Base-by-base conservation (phyloP, 2,329 filamentous ascomycete species). In the Huntiella bhutanensis region DNA sequence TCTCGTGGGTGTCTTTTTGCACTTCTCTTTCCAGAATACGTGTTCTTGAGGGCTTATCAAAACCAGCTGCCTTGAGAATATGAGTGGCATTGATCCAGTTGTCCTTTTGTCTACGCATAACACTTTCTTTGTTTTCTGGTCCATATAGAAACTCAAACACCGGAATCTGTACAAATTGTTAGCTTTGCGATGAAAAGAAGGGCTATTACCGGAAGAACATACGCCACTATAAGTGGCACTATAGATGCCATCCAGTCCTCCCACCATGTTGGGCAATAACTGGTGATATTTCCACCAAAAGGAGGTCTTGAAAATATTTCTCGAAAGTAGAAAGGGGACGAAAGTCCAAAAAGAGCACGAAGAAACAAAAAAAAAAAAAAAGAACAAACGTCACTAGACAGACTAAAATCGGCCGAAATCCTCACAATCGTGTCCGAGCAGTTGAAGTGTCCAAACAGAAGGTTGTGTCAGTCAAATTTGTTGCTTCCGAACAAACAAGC, bases 11-110 rank as follows among this genome's bases (percentile, higher is more conserved):
- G 38, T 92, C 88, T 61, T 94, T 95, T 58, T 98, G 91, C 5
- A 98, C 88, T 58, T 98, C 91, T 53, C 91, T 76, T 64, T 98
- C 91, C 4, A 98, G 72, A 48, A 98, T 96, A 52, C 91, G 76
- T 36, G 91, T 98, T 59, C 91, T 73, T 10, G 88, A 85, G 2
- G 91, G 91, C 63, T 98, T 98, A 63, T 98, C 91, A 58, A 94
- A 94, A 47, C 88, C 88, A 52, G 91, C 91, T 36, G 92, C 85
- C 59, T 98, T 98, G 42, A 98, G 68, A 50, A 98, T 96, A 59
- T 98, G 91, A 46, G 91, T 98, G n/a, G 91, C 91, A 68, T 98
- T 98, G 65, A 98, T 91, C 86, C 88, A 98, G 63, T 96, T 78
- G 62, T 98, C 91, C 45, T 77, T 74, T 50, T 88, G 78, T 43